Base-by-base conservation (phyloP, 805 yeast genomes). In the Komagataella mondaviorum region DNA sequence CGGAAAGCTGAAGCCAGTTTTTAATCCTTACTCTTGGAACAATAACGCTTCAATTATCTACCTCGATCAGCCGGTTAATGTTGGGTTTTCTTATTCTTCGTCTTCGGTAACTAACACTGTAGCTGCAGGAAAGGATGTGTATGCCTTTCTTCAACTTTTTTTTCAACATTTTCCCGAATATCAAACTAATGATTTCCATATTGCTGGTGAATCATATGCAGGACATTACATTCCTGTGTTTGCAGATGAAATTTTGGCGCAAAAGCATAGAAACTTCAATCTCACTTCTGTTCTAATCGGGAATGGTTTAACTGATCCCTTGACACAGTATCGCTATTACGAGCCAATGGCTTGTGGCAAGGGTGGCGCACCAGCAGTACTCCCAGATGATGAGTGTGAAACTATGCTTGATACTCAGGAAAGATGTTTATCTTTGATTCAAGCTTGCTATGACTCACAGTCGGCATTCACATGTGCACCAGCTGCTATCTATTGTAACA, bases 271-370 rank as follows among this genome's bases (percentile, higher is more conserved):
- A 56, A 63, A 67, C 59, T 83, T 83, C 68, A 76, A 85, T 59
- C 74, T 88, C 60, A 72, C 83, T 5, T 86, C 96, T 2, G 83
- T 88, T 10, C 65, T 89, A 69, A 88, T 89, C 62, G 96, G 96
- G 61, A 89, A 89, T 64, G 96, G 96, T 51, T 77, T 88, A 59
- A 86, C 95, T 44, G 96, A 89, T 69, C 83, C 95, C 7, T 76
- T 85, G 63, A 75, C 78, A 55, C 96, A 88, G 70, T 83, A 83
- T 67, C 79, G 78, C 55, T 77, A 78, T 68, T 87, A 84, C 66
- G 82, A 84, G 63, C 95, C 95, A 66, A 89, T 88, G 96, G 96
- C 96, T 12, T 89, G 96, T 70, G 96, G 96, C 56, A 74, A 81
- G 61, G 96, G 96, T 58, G 96, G 96, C 45, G 71, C 63, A 65